Evolutionary conservation across 192 early-diverging fungal species (phyloP), one percentile per base, ranked within the genome.

Genomic region (Ambispora gerdemannii): DNA sequence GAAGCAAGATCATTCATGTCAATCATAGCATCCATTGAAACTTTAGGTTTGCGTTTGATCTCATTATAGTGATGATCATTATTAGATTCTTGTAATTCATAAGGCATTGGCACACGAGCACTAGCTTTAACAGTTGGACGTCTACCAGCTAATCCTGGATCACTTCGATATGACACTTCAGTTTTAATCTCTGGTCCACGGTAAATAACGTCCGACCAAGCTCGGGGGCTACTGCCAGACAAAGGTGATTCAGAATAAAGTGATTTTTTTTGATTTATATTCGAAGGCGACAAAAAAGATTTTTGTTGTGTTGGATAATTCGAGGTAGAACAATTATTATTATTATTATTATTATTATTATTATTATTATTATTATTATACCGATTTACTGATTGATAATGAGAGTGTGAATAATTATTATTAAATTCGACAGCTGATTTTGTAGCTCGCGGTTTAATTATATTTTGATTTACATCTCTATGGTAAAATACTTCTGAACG

Each of bases 191-290:
- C 67, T 8, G 4, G 17, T 27, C 32, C 51, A 38, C 52, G 52
- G 52, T 69, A 69, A 24, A 38, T 43, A 17, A 69, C 67, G n/a
- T 69, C 67, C 4, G 67, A 69, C 67, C 55, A 58, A 25, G 52
- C 28, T 31, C 27, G 20, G 20, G n/a, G 67, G n/a, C n/a, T n/a
- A n/a, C n/a, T n/a, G n/a, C n/a, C n/a, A 25, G 2, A 13, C 11
- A 20, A 24, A 1, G 24, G 13, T 4, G 52, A 15, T 24, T n/a
- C n/a, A n/a, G 32, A 68, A 27, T 35, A 56, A 20, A 24, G 4
- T 56, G 53, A 7, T 19, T 24, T 4, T 4, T n/a, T n/a, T 24
- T 56, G 20, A 56, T 56, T 56, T n/a, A 13, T 6, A 24, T 24
- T 56, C 53, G 53, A 13, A 24, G 6, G 53, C 4, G 20, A 13